Evolutionary conservation across 805 yeast species (phyloP), one percentile per base, ranked within the genome.

Genomic region (Suhomyces prunicola): DNA sequence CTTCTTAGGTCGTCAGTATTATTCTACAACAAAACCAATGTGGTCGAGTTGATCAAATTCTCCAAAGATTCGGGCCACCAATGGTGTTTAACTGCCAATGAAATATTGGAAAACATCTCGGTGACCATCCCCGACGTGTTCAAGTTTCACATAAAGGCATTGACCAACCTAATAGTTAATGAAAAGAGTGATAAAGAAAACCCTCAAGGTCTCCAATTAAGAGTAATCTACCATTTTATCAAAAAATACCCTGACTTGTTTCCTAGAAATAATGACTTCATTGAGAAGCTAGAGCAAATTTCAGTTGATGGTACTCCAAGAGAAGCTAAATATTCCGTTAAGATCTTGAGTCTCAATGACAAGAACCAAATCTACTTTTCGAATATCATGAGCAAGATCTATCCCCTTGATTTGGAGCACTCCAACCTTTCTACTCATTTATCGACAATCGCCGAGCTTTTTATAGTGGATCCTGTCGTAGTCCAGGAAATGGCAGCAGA

Each of bases 271-370:
- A 73, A 71, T 8, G 61, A 60, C 3, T 82, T 85, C 56, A 58
- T 72, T 13, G 77, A 78, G 7, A 68, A 71, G 12, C 65, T 90
- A 47, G 69, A 74, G 44, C 64, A 68, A 1, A 68, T 85, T 26
- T 80, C 87, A 0, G 56, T 71, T 0, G 58, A 62, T 1, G 93
- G 93, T 0, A 67, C 80, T 2, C 82, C 88, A 1, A 42, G 61
- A 8, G 90, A 86, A 59, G 86, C 93, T 0, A 83, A 77, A 60
- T 88, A 85, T 63, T 79, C 92, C 0, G 70, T 83, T 7, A 84
- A 82, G 61, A 69, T 88, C 6, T 55, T 88, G 6, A 77, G 83
- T 2, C 70, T 82, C n/a, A 67, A 78, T 2, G 66, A 74, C 3
- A 69, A 69, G 48, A 76, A 76, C 24, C 81, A 79, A 17, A 63